Evolutionary conservation across 1,284 basidiomycete genomes (phyloP).

Genomic region (Ceratobasidium sp.): DNA sequence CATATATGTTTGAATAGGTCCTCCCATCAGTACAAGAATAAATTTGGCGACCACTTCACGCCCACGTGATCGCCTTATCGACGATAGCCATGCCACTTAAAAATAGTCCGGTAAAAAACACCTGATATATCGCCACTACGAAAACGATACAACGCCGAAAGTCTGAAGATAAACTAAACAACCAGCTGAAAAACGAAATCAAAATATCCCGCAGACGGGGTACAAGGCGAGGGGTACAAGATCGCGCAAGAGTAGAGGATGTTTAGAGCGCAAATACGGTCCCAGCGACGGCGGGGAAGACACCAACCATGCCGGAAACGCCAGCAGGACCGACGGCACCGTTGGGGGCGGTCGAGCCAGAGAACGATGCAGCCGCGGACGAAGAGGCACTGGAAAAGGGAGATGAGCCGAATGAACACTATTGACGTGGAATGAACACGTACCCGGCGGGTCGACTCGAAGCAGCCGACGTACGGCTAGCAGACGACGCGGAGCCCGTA

Average conservation of each 20-base stretch:
- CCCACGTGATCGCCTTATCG: slow-evolving; percentile 33
- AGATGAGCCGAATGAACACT: background rate
- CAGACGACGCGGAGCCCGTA: background rate
- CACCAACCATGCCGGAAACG: slow-evolving; percentile 25
- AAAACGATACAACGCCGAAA: slow-evolving; percentile 19
- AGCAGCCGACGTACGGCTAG: background rate
- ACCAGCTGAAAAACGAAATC: slow-evolving; percentile 13
- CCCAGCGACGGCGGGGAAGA: slow-evolving; percentile 21
- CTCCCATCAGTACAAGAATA: background rate
- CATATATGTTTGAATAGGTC: slow-evolving; percentile 50
- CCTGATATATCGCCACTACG: slow-evolving; percentile 3
- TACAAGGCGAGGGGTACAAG: slow-evolving; percentile 16
- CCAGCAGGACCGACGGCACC: slow-evolving; percentile 9
- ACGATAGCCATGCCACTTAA: background rate
- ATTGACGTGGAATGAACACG: background rate
- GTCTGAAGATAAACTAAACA: slow-evolving; percentile 3
- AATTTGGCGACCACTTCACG: background rate
- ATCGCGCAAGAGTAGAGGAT: background rate
- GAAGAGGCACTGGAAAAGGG: background rate
- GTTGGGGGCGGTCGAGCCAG: background rate
- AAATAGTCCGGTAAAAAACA: background rate
- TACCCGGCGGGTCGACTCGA: slow-evolving; percentile 12
- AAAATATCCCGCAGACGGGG: background rate
- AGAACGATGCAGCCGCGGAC: background rate
- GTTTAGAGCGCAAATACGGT: slow-evolving; percentile 36